Percentiles rank a stretch among this genome's conserved stretches.
phyloP scores from a whole-genome alignment of 208 protist genomes.

The Balamuthia mandrillaris region DNA sequence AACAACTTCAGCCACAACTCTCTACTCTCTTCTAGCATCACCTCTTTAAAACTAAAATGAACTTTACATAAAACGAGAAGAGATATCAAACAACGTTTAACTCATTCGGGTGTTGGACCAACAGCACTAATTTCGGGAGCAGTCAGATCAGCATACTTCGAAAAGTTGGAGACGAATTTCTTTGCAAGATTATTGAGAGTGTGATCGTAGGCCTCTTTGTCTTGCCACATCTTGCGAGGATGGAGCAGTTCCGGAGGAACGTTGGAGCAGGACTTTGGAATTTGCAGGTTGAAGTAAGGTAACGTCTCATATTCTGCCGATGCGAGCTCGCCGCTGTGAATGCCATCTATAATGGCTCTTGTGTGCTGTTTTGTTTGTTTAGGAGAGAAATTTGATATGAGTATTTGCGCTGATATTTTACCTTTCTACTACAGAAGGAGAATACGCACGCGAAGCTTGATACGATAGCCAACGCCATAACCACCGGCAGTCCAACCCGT shows the following conservation, averaged over 20 bases:
- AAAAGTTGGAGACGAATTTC: constrained; percentile 89
- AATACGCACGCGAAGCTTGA: constrained; percentile 80
- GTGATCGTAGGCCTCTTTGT: constrained; percentile 79
- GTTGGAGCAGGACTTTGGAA: constrained; percentile 75
- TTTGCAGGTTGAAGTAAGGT: constrained; percentile 82
- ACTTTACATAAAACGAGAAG: too few relatives aligned
- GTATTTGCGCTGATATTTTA: too few relatives aligned
- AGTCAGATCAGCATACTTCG: constrained; percentile 80
- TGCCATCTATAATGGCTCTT: constrained; percentile 90
- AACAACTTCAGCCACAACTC: too few relatives aligned
- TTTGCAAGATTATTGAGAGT: constrained; percentile 80
- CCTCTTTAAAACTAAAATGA: too few relatives aligned
- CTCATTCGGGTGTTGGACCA: too few relatives aligned
- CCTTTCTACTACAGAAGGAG: too few relatives aligned
- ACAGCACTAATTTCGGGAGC: constrained; percentile 76
- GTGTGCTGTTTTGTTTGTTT: too few relatives aligned
- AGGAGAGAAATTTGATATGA: too few relatives aligned
- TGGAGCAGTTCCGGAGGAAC: constrained; percentile 85
- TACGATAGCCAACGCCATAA: constrained; percentile 79
- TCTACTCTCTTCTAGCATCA: too few relatives aligned
- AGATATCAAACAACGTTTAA: too few relatives aligned
- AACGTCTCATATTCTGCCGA: constrained; percentile 72
- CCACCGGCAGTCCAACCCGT: constrained; percentile 85
- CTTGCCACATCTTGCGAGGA: constrained; percentile 82
- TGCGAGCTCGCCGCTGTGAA: constrained; percentile 87